phyloP scores from a whole-genome alignment of 2,329 filamentous ascomycete genomes.

The Sclerotiophoma versabilis region DNA sequence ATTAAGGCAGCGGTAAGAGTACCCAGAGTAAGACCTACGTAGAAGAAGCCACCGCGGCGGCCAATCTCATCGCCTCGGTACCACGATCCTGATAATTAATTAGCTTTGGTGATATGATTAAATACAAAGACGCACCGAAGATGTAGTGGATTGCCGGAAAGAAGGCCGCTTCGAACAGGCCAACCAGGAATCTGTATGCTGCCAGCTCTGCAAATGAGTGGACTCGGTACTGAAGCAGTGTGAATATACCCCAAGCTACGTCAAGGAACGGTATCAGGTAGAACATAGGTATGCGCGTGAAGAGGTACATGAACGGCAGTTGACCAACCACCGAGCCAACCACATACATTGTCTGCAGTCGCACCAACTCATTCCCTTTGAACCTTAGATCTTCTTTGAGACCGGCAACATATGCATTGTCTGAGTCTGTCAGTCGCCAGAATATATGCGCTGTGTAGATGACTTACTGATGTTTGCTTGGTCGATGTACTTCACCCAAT shows the following conservation, averaged over 20 bases:
- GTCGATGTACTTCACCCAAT: slow-evolving; percentile 55
- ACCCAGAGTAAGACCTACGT: slow-evolving; percentile 60
- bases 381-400: slow-evolving; percentile 61
- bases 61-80: slow-evolving; percentile 55
- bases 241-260: slow-evolving; percentile 64
- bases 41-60: slow-evolving; percentile 61
- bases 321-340: slow-evolving; percentile 61
- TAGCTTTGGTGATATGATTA: neutral
- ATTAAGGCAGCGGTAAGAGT: slow-evolving; percentile 62
- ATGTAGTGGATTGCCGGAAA: slow-evolving; percentile 47
- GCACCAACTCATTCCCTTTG: slow-evolving; percentile 62
- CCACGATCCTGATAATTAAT: slow-evolving; percentile 51
- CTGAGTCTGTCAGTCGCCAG: slow-evolving; percentile 35
- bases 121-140: slow-evolving; percentile 23
- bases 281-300: slow-evolving; percentile 54
- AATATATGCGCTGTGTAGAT: neutral
- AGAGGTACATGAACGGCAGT: slow-evolving; percentile 61
- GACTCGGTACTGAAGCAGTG: slow-evolving; percentile 62
- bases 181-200: slow-evolving; percentile 63
- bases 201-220: slow-evolving; percentile 59
- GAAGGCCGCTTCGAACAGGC: slow-evolving; percentile 59
- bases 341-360: slow-evolving; percentile 62
- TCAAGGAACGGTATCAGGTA: slow-evolving; percentile 62
- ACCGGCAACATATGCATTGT: slow-evolving; percentile 64
- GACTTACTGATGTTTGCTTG: slow-evolving; percentile 61